Evolutionary conservation across 2,329 filamentous ascomycete genomes (phyloP).

Genomic region (Colletotrichum sidae): DNA sequence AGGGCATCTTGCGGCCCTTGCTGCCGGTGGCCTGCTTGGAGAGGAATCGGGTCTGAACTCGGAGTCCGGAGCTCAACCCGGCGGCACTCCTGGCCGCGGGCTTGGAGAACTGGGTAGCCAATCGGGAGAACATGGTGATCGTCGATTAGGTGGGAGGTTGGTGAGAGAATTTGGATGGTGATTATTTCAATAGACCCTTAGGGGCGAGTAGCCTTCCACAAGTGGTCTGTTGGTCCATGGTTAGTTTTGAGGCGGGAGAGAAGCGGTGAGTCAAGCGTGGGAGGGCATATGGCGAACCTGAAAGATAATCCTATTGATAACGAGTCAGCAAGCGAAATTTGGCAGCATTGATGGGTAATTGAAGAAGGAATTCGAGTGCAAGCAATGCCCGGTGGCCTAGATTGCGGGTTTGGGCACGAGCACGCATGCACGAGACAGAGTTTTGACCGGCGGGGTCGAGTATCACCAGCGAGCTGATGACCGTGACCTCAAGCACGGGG

Average conservation of each 20-base stretch:
- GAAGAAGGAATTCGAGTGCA: constrained; percentile 4
- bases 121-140: constrained; percentile 69
- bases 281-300: constrained; percentile 65
- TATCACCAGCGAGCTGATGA: constrained; percentile 19
- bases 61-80: constrained; percentile 46
- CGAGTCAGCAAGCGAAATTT: constrained; percentile 54
- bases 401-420: constrained; percentile 25
- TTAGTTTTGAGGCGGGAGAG: constrained; percentile 43
- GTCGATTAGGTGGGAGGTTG: constrained; percentile 4
- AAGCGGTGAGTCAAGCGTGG: constrained; percentile 56
- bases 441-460: constrained; percentile 30
- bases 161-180: constrained; percentile 9
- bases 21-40: constrained; percentile 66
- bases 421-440: constrained; percentile 24
- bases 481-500: constrained; percentile 11
- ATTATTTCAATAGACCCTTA: constrained; percentile 49
- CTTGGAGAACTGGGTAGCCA: constrained; percentile 65
- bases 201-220: constrained; percentile 64
- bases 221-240: constrained; percentile 56
- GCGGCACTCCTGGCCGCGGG: constrained; percentile 60
- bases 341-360: constrained; percentile 3
- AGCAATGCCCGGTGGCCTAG: constrained; percentile 11
- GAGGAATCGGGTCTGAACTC: constrained; percentile 51
- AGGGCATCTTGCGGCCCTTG: constrained; percentile 76
- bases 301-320: constrained; percentile 75